Conservation (phyloP, 129 eudicot genomes). For the Chrysanthemum makinoi region DNA sequence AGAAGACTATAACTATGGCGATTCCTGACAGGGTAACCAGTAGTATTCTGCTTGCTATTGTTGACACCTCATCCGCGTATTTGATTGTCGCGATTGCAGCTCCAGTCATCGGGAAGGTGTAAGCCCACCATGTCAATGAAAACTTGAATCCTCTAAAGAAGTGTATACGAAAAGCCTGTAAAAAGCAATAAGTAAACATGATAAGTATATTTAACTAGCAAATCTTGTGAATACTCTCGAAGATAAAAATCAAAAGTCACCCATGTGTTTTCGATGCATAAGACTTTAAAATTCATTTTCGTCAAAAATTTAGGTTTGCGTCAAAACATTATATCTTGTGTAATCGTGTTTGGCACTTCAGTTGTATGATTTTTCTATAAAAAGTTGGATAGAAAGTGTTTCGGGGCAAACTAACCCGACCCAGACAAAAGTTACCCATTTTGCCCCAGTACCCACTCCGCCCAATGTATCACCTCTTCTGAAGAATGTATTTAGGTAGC, state of each 20-base stretch:
- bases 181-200: neutral
- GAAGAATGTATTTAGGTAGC: neutral
- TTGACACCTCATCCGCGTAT: constrained; percentile 38
- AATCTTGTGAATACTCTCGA: neutral
- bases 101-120: constrained; percentile 74
- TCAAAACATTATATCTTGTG: neutral
- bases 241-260: neutral
- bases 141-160: constrained; percentile 51
- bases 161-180: constrained; percentile 41
- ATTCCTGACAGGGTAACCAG: constrained; percentile 10
- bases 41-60: neutral
- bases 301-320: neutral
- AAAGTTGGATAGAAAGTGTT: neutral
- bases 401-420: neutral
- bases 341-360: neutral
- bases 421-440: neutral
- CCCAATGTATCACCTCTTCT: neutral
- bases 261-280: neutral
- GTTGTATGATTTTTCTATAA: neutral
- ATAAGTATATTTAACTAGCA: neutral
- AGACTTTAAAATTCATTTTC: neutral
- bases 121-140: constrained; percentile 85
- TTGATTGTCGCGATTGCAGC: constrained; percentile 61
- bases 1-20: neutral
- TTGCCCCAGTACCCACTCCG: neutral